phyloP scores from a whole-genome alignment of 2,329 filamentous ascomycete species.

The Tolypocladium sp. region DNA sequence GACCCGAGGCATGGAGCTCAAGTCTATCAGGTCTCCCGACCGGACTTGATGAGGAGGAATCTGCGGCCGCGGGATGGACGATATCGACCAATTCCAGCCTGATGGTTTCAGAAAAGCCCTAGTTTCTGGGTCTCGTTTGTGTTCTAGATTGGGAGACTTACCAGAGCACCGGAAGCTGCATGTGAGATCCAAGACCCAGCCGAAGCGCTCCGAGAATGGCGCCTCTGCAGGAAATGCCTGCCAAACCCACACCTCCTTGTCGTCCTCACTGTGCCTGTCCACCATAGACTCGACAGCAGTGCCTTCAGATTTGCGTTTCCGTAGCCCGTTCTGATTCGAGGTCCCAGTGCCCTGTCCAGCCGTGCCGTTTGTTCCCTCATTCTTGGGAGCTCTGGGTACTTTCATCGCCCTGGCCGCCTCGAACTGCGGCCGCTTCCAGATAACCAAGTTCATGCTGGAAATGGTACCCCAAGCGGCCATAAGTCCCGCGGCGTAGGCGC shows the following conservation, averaged over 20 bases:
- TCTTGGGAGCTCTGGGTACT: background rate
- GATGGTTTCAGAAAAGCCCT: background rate
- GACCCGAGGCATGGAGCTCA: conserved; percentile 29
- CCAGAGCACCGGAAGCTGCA: conserved; percentile 46
- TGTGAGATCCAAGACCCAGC: conserved; percentile 48
- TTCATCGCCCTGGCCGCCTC: conserved; percentile 42
- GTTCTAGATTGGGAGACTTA: conserved; percentile 16
- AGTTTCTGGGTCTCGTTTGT: too few relatives aligned
- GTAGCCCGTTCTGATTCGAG: conserved; percentile 5
- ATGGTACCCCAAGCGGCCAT: conserved; percentile 41
- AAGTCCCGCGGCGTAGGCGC: conserved; percentile 41
- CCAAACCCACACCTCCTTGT: conserved; percentile 47
- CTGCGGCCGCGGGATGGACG: conserved; percentile 37
- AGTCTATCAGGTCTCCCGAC: conserved; percentile 26
- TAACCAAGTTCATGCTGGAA: conserved; percentile 36
- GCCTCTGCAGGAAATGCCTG: conserved; percentile 45
- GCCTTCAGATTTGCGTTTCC: conserved; percentile 8
- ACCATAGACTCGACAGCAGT: background rate
- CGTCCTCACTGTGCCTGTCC: background rate
- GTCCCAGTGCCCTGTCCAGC: background rate
- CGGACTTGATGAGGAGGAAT: conserved; percentile 23
- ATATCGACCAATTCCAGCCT: conserved; percentile 51
- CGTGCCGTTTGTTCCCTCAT: background rate
- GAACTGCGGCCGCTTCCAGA: conserved; percentile 47
- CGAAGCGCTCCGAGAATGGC: conserved; percentile 37